Evolutionary conservation across 768 basidiomycete genomes (phyloP).

Genomic region (Auricularia sp.): DNA sequence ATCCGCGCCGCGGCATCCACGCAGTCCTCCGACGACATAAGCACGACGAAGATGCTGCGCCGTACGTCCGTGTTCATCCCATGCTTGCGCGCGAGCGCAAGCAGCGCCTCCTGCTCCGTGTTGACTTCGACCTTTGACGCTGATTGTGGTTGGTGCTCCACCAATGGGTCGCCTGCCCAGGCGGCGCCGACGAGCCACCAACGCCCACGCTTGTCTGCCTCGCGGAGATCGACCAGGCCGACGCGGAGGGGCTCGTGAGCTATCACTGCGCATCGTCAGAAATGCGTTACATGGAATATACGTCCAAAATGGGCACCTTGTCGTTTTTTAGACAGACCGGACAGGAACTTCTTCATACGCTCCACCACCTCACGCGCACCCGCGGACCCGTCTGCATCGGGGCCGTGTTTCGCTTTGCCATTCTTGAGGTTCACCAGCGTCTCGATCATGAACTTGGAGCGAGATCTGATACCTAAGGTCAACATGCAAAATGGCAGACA

Average conservation of each 20-base stretch:
- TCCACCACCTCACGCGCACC: slow-evolving; percentile 70
- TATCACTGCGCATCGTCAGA: slow-evolving; percentile 39
- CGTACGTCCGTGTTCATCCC: slow-evolving; percentile 99
- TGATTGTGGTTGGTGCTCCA: slow-evolving; percentile 48
- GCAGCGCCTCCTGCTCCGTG: slow-evolving; percentile 34
- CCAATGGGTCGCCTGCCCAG: slow-evolving; percentile 86
- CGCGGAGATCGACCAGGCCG: slow-evolving; percentile 73
- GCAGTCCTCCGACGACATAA: slow-evolving; percentile 86
- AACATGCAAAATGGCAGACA: too few relatives aligned
- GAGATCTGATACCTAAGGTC: slow-evolving; percentile 45
- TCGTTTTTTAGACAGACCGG: slow-evolving; percentile 63
- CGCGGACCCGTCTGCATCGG: slow-evolving; percentile 44
- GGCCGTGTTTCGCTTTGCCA: slow-evolving; percentile 62
- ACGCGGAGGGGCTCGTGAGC: slow-evolving; percentile 82
- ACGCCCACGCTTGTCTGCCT: slow-evolving; percentile 79
- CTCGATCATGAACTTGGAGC: slow-evolving; percentile 93
- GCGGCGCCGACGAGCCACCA: slow-evolving; percentile 99
- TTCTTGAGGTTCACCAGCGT: slow-evolving; percentile 87
- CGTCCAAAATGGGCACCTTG: too few relatives aligned
- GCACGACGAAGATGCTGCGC: slow-evolving; percentile 79
- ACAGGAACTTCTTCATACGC: slow-evolving; percentile 81
- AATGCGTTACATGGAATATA: too few relatives aligned
- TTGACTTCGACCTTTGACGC: slow-evolving; percentile 18
- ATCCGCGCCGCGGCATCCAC: slow-evolving; percentile 89
- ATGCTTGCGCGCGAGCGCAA: slow-evolving; percentile 82